phyloP scores from a whole-genome alignment of 495 filamentous ascomycete genomes.

The Platismatia glauca region DNA sequence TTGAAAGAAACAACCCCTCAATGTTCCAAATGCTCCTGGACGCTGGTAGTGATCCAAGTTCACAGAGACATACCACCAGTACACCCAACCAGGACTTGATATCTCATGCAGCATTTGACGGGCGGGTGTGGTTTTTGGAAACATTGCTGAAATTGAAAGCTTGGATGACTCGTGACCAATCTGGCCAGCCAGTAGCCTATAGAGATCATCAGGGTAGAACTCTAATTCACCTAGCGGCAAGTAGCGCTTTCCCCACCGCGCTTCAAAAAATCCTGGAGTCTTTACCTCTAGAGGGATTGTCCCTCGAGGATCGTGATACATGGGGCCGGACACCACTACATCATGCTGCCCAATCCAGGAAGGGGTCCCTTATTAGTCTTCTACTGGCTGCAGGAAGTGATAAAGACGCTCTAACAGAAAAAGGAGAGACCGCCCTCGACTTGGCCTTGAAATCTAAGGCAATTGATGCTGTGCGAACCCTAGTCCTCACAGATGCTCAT shows the following conservation, averaged over 20 bases:
- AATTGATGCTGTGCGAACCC: background rate
- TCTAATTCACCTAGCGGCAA: background rate
- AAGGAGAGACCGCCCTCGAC: background rate
- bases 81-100: background rate
- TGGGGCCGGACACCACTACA: background rate
- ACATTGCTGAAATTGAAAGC: background rate
- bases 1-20: background rate
- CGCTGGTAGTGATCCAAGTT: background rate
- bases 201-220: background rate
- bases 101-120: background rate
- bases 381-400: background rate
- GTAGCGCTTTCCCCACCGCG: background rate
- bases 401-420: background rate
- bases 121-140: background rate
- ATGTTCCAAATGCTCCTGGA: background rate
- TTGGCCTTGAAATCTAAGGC: background rate
- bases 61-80: background rate
- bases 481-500: background rate
- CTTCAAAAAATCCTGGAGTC: background rate
- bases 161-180: background rate
- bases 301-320: background rate
- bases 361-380: background rate
- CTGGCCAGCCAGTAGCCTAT: background rate
- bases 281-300: background rate
- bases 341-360: background rate